Conservation (phyloP, 2,329 filamentous ascomycete genomes). For the Magnaporthiopsis incrustans region DNA sequence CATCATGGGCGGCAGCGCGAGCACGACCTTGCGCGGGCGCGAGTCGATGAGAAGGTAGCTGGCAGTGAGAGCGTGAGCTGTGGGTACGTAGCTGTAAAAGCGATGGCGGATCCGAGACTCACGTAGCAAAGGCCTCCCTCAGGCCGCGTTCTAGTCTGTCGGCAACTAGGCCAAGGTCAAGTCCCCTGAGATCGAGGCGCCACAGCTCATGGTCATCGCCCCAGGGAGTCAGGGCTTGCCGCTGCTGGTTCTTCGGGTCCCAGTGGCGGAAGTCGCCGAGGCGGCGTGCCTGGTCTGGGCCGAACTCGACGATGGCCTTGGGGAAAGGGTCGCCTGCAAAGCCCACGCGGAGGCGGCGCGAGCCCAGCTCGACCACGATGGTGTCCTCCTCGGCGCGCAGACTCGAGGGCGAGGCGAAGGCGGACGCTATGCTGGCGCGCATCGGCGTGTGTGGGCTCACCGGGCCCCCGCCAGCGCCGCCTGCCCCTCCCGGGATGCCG, state of each 20-base stretch:
- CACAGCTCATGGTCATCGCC: constrained; percentile 66
- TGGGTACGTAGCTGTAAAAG: constrained; percentile 2
- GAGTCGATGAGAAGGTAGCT: constrained; percentile 64
- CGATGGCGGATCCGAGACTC: constrained; percentile 27
- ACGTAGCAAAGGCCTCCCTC: constrained; percentile 75
- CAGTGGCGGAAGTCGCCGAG: constrained; percentile 75
- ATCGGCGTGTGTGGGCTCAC: constrained; percentile 55
- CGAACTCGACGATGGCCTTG: constrained; percentile 62
- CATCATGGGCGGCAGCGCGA: constrained; percentile 50
- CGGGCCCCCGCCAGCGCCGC: constrained; percentile 16
- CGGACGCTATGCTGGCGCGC: constrained; percentile 38
- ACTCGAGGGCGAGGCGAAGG: constrained; percentile 51
- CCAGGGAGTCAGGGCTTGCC: constrained; percentile 35
- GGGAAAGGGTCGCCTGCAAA: constrained; percentile 78
- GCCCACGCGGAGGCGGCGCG: constrained; percentile 70
- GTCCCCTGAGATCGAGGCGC: constrained; percentile 61
- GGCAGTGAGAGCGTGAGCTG: neutral
- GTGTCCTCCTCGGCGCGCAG: constrained; percentile 74
- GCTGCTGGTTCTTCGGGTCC: constrained; percentile 33
- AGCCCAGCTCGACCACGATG: constrained; percentile 74
- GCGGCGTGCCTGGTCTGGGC: constrained; percentile 67
- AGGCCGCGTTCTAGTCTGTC: constrained; percentile 82
- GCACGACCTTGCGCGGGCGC: constrained; percentile 63
- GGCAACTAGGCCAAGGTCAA: constrained; percentile 72
- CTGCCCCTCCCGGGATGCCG: constrained; percentile 3